Percentiles rank a stretch among this genome's conserved stretches.
Conservation (phyloP, 805 yeast genomes). For the Priceomyces carsonii region DNA sequence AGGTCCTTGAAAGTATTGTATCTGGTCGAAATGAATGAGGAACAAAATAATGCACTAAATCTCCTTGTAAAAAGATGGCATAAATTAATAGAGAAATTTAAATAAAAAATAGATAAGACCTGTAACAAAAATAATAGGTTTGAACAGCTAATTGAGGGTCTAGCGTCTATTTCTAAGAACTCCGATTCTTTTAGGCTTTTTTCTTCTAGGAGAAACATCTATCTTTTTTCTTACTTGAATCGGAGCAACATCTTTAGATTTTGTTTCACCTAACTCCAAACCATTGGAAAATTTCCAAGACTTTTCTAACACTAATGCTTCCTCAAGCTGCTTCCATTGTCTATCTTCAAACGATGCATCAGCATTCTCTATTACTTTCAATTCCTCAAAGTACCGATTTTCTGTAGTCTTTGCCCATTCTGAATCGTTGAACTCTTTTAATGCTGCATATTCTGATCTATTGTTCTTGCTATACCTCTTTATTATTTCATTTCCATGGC, state of each 20-base stretch:
- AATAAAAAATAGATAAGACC: background rate
- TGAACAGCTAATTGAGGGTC: too few species aligned
- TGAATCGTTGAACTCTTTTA: constrained; percentile 9
- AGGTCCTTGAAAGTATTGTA: constrained; percentile 46
- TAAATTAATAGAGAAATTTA: constrained; percentile 1
- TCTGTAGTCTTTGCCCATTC: constrained; percentile 10
- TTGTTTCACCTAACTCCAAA: background rate
- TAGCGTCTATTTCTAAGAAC: constrained; percentile 6
- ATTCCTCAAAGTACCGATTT: background rate
- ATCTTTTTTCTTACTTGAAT: background rate
- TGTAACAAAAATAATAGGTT: background rate
- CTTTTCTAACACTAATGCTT: background rate
- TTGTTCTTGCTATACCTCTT: constrained; percentile 25
- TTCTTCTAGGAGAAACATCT: constrained; percentile 5
- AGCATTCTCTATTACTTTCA: constrained; percentile 1
- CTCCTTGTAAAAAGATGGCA: constrained; percentile 36
- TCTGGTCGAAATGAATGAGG: constrained; percentile 22
- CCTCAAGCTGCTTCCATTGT: too few species aligned
- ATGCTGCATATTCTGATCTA: constrained; percentile 7
- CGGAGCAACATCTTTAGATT: background rate
- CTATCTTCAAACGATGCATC: background rate
- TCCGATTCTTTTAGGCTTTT: constrained; percentile 9
- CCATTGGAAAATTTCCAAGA: constrained; percentile 1
- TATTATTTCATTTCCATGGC: constrained; percentile 36
- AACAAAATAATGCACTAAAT: constrained; percentile 29